These are phyloP conservation scores for Protea cynaroides DNA, from an alignment of 164 flowering plant species.

Conservation along the genomic window DNA sequence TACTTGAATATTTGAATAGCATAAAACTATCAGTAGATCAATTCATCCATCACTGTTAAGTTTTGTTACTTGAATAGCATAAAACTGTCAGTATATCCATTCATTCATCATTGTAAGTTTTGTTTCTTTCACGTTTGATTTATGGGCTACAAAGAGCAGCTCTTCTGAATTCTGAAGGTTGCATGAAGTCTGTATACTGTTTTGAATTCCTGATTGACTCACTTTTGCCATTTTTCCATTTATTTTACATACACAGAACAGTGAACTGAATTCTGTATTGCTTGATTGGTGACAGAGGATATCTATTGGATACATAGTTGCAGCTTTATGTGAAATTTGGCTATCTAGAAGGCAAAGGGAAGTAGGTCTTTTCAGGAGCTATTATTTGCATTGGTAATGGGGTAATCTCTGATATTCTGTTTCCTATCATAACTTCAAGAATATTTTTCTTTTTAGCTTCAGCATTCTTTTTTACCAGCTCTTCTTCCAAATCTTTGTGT, in stretches of 20 bases:
- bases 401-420: neutral
- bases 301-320: slow-evolving; percentile 53
- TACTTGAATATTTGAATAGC: neutral
- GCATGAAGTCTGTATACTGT: neutral
- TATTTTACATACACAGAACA: neutral
- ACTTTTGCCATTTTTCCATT: neutral
- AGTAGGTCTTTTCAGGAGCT: slow-evolving; percentile 23
- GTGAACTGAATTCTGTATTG: neutral
- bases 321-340: slow-evolving; percentile 75
- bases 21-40: neutral
- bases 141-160: neutral
- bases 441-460: neutral
- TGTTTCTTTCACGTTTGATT: neutral
- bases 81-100: neutral
- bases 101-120: neutral
- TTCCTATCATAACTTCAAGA: slow-evolving; percentile 1
- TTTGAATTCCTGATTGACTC: neutral
- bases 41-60: neutral
- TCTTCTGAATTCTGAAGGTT: neutral
- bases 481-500: neutral
- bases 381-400: slow-evolving; percentile 51
- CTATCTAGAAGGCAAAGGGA: slow-evolving; percentile 21
- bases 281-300: slow-evolving; percentile 45
- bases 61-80: neutral
- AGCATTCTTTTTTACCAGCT: neutral